Percentiles rank a stretch among this genome's conserved stretches.
phyloP scores from a whole-genome alignment of 2,329 filamentous ascomycete species.

The Epicoccum sorghinum region DNA sequence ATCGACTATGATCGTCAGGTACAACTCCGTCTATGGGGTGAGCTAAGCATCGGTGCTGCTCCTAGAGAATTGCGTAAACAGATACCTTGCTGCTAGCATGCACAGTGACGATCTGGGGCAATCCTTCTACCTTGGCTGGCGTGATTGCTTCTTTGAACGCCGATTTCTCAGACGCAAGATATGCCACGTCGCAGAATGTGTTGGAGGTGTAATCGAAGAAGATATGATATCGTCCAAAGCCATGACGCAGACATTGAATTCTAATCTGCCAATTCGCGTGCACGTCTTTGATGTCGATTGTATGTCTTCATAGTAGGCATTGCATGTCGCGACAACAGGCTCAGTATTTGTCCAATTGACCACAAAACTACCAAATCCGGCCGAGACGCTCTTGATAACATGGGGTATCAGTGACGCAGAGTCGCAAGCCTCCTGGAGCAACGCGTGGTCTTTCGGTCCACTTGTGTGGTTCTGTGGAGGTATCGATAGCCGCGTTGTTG shows the following conservation, averaged over 20 bases:
- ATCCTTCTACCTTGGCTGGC: background rate
- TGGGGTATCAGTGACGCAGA: background rate
- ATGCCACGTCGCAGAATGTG: no score
- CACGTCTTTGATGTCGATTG: no score
- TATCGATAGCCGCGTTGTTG: constrained; percentile 5
- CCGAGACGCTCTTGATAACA: background rate
- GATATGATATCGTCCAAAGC: no score
- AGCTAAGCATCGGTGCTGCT: background rate
- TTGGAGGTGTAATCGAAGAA: no score
- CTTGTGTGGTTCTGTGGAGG: constrained; percentile 4
- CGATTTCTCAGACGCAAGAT: background rate
- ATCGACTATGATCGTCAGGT: constrained; percentile 28
- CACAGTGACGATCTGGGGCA: background rate
- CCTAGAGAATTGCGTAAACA: background rate
- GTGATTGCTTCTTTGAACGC: background rate
- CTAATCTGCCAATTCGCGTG: no score
- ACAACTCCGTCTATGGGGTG: constrained; percentile 6
- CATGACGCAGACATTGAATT: no score
- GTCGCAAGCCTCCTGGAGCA: constrained; percentile 18
- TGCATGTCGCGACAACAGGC: no score
- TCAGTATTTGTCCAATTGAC: background rate
- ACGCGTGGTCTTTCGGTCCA: constrained; percentile 10
- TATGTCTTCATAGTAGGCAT: no score
- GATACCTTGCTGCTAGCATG: background rate
- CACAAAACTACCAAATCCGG: background rate